Evolutionary conservation across 176 grass and related monocot species (phyloP).

Genomic region (Musa beccarii): DNA sequence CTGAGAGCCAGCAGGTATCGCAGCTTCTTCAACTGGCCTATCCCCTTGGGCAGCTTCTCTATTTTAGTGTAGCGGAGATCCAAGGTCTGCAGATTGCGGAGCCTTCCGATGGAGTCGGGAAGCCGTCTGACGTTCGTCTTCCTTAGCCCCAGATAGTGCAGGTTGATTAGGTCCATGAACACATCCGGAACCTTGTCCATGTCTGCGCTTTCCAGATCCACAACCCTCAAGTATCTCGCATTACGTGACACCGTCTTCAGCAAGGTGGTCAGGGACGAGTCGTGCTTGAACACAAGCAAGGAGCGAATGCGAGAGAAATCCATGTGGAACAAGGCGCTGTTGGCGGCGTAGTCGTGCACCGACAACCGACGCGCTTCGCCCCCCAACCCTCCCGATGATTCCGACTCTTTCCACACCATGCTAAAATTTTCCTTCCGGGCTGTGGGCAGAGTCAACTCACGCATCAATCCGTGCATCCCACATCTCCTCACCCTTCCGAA

Average conservation of each 20-base stretch:
- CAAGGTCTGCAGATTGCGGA: slow-evolving; percentile 34
- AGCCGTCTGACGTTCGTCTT: slow-evolving; percentile 25
- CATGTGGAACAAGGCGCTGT: background rate
- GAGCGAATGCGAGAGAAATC: background rate
- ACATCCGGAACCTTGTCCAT: slow-evolving; percentile 26
- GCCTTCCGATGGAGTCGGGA: slow-evolving; percentile 28
- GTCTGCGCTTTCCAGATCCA: slow-evolving; percentile 16
- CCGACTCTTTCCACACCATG: too few relatives aligned
- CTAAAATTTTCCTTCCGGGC: too few relatives aligned
- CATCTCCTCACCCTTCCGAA: too few relatives aligned
- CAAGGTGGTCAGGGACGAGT: background rate
- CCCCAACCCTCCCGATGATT: too few relatives aligned
- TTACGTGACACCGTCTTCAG: background rate
- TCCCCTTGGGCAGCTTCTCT: slow-evolving; percentile 18
- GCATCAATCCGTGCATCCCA: too few relatives aligned
- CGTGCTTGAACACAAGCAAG: background rate
- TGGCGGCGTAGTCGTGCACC: too few relatives aligned
- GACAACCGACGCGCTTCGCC: too few relatives aligned
- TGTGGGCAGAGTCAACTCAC: too few relatives aligned
- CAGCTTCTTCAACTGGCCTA: slow-evolving; percentile 28
- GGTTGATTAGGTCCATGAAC: slow-evolving; percentile 29
- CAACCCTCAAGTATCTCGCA: slow-evolving; percentile 14
- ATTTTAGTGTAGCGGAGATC: slow-evolving; percentile 22
- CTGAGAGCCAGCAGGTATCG: slow-evolving; percentile 21
- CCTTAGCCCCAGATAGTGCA: slow-evolving; percentile 30